These are phyloP conservation scores for Neostapfia colusana DNA, from an alignment of 176 grass and related monocot species.

Conservation along the genomic window DNA sequence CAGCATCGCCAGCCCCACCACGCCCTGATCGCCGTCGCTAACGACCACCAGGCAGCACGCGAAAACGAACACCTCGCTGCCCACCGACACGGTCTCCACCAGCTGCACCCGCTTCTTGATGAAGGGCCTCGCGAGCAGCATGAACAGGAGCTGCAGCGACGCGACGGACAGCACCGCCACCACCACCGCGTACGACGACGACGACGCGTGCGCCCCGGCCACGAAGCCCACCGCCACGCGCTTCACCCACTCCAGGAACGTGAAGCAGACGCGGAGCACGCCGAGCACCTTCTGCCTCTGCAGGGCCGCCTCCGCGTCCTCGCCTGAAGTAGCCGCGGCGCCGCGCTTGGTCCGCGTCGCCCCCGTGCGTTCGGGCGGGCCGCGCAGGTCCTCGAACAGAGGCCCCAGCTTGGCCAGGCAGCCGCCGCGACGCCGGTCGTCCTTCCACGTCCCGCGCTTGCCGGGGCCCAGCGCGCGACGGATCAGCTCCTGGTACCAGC, in stretches of 20 bases:
- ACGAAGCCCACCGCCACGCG: constrained; percentile 68
- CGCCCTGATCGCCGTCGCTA: constrained; percentile 12
- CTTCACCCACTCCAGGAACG: constrained; percentile 63
- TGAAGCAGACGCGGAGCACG: constrained; percentile 68
- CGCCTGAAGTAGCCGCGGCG: too few relatives aligned
- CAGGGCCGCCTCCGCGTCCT: constrained; percentile 63
- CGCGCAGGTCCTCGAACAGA: constrained; percentile 89
- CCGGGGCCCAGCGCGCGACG: constrained; percentile 63
- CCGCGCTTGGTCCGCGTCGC: too few relatives aligned
- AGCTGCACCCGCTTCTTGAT: constrained; percentile 90
- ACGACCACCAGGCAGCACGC: constrained; percentile 49
- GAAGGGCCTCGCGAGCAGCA: constrained; percentile 76
- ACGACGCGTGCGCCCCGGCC: constrained; percentile 15
- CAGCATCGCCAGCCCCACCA: constrained; percentile 66
- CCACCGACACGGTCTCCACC: constrained; percentile 70
- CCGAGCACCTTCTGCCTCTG: constrained; percentile 75
- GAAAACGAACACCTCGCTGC: constrained; percentile 69
- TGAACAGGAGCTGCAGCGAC: constrained; percentile 70
- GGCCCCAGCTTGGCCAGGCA: constrained; percentile 51
- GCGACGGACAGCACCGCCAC: constrained; percentile 56
- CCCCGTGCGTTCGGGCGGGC: too few relatives aligned
- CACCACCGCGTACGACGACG: constrained; percentile 36
- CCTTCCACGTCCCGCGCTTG: constrained; percentile 59
- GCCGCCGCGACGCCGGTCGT: too few relatives aligned
- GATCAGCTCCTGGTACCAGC: constrained; percentile 74